Conservation (phyloP, 768 basidiomycete genomes). For the Lactarius psammicola region DNA sequence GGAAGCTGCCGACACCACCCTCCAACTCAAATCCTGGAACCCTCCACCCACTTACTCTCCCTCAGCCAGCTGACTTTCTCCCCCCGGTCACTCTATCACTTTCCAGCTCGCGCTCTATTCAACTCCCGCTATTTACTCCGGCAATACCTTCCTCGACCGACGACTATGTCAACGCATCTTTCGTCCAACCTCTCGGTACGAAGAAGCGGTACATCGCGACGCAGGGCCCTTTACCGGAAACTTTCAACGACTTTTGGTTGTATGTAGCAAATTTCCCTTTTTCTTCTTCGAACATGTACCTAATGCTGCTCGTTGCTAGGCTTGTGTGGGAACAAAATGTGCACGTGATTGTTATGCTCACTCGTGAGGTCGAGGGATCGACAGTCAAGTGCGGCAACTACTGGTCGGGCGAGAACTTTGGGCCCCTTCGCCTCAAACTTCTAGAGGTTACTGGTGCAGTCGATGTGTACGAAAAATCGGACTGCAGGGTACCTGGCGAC, state of each 20-base stretch:
- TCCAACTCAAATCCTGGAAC: conserved; percentile 13
- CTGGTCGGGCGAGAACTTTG: conserved; percentile 72
- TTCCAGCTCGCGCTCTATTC: conserved; percentile 13
- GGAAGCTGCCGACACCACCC: conserved; percentile 7
- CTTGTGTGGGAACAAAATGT: conserved; percentile 94
- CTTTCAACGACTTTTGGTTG: conserved; percentile 94
- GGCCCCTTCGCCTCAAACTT: conserved; percentile 62
- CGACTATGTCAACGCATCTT: conserved; percentile 96
- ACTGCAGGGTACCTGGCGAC: conserved; percentile 28
- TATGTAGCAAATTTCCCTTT: conserved; percentile 41
- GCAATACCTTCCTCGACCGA: conserved; percentile 46
- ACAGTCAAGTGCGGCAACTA: conserved; percentile 90
- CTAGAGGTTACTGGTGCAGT: conserved; percentile 48
- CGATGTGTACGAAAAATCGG: conserved; percentile 35
- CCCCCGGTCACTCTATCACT: conserved; percentile 17
- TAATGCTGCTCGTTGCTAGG: conserved; percentile 38
- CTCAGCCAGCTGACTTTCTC: conserved; percentile 25
- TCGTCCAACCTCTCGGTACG: conserved; percentile 84
- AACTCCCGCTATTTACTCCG: conserved; percentile 25
- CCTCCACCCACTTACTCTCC: conserved; percentile 21
- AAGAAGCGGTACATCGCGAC: conserved; percentile 88
- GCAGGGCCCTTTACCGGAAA: conserved; percentile 88
- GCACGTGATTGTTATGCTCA: conserved; percentile 95
- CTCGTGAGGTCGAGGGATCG: conserved; percentile 84
- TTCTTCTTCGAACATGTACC: neutral